Conservation (phyloP, 129 eudicot genomes). For the Lactuca saligna region DNA sequence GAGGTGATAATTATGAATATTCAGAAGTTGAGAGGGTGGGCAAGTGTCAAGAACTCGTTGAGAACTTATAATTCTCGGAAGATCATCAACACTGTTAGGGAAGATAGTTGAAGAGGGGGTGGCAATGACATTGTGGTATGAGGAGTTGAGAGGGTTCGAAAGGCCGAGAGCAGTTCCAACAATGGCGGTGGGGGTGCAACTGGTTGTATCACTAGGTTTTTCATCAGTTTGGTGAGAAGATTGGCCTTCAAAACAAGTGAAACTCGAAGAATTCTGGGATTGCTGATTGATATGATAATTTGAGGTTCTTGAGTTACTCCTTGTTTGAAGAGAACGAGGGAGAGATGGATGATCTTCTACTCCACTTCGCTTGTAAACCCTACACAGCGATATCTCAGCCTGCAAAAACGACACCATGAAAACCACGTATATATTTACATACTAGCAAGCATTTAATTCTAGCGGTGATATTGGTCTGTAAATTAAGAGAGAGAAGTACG, state of each 20-base stretch:
- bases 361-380: constrained; percentile 82
- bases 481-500: constrained; percentile 16
- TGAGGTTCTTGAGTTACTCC: constrained; percentile 45
- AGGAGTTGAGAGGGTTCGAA: constrained; percentile 32
- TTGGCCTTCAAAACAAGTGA: constrained; percentile 30
- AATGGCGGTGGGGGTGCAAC: constrained; percentile 43
- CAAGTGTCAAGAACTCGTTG: constrained; percentile 48
- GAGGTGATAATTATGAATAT: constrained; percentile 31
- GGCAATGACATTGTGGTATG: constrained; percentile 26
- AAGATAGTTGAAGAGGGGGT: constrained; percentile 11
- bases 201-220: constrained; percentile 49
- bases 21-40: constrained; percentile 22
- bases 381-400: constrained; percentile 89
- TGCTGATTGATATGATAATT: constrained; percentile 16
- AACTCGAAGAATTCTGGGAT: constrained; percentile 9
- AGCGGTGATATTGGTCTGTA: constrained; percentile 26
- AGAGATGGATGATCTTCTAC: constrained; percentile 92
- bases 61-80: constrained; percentile 55
- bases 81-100: constrained; percentile 36
- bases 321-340: constrained; percentile 60
- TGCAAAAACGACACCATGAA: constrained; percentile 23
- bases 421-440: neutral
- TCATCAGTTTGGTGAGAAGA: constrained; percentile 33
- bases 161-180: constrained; percentile 52
- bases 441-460: constrained; percentile 22